Percentiles rank a stretch among this genome's conserved stretches.
Conservation (phyloP, 768 basidiomycete genomes). For the Leccinum boreale region DNA sequence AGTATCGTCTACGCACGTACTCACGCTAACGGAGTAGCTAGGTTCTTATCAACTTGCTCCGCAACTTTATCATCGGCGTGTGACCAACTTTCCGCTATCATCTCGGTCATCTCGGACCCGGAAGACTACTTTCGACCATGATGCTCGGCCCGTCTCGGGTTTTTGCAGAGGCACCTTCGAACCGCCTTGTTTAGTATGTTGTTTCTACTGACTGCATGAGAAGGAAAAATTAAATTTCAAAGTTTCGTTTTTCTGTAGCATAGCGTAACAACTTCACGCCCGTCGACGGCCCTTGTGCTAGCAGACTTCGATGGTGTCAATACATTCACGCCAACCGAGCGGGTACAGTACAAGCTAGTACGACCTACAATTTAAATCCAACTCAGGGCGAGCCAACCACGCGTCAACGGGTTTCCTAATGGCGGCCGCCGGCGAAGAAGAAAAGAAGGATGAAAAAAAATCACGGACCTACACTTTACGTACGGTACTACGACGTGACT, state of each 20-base stretch:
- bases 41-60: no score
- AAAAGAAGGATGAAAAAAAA: no score
- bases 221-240: neutral
- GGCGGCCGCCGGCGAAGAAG: neutral
- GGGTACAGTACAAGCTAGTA: no score
- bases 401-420: neutral
- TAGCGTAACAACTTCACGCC: neutral
- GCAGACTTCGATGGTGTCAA: neutral
- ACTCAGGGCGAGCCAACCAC: neutral
- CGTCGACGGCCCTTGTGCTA: neutral
- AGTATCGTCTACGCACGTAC: neutral
- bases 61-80: neutral
- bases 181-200: neutral
- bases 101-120: no score
- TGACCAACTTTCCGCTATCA: neutral
- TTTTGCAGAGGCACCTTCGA: neutral
- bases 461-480: no score
- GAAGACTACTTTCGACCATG: neutral
- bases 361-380: neutral
- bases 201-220: neutral
- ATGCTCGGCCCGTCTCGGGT: neutral
- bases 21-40: neutral
- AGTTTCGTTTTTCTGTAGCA: no score
- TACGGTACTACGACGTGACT: no score
- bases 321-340: no score